Base-by-base conservation (phyloP, 2,329 filamentous ascomycete genomes). In the Thelonectria olida region DNA sequence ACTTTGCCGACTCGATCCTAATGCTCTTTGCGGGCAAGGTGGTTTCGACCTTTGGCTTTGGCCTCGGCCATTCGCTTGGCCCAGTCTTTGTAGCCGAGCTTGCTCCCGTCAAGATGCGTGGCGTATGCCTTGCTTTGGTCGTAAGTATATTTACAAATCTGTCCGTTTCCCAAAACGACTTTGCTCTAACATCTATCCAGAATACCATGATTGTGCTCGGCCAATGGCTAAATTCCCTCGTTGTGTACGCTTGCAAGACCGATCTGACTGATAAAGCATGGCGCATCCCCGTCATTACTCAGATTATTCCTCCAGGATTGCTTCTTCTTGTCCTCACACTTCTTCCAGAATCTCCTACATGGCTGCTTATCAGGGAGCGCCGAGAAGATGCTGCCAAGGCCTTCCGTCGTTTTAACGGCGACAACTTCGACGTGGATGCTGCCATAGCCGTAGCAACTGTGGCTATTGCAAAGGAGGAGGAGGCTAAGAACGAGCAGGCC, bases 131-230 rank as follows among this genome's bases (percentile, higher is more conserved):
- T 7, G 55, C 68, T 7, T 55, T 74, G 2, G 61, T 74, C 19
- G 67, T 71, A 59, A 38, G 63, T 20, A 5, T 15, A 6, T 8
- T 23, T 19, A 1, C 12, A 6, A 62, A 17, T 3, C 2, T n/a
- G n/a, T 15, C 10, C 2, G 3, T 2, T 12, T 8, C 7, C 5
- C 10, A 6, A 13, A 12, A n/a, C 12, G 9, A 36, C 28, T 13
- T 45, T 57, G 34, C 13, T 15, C 50, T 64, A 15, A 34, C 23
- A 7, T 3, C 28, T 31, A 17, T 44, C 6, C 7, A 64, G 65
- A 75, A 75, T 52, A 74, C 72, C 25, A 74, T 75, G 72, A 74
- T 75, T 22, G 72, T 74, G n/a, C 60, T 74, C 39, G 74, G 73
- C 7, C 70, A 74, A 36, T 64, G 62, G 59, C 62, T 73, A 22